A percentile compares a stretch with the other conserved stretches of the same genome.
These are phyloP conservation scores for Leavenworthia alabamica DNA, from an alignment of 345 rosid species.

Conservation along the genomic window DNA sequence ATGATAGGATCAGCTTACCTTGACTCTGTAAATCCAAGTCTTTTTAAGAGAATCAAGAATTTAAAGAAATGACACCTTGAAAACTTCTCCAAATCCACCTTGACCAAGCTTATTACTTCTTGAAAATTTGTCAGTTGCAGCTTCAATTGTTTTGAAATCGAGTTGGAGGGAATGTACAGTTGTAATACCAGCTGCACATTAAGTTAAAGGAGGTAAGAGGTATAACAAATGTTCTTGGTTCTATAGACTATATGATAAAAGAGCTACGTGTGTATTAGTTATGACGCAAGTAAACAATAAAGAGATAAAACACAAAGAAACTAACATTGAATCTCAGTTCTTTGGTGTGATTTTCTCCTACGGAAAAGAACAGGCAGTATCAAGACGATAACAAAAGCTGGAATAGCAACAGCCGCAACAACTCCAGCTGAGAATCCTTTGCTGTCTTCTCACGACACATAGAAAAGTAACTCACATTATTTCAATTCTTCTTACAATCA, in stretches of 20 bases:
- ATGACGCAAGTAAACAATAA: neutral
- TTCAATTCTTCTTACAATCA: neutral
- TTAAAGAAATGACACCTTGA: conserved; percentile 28
- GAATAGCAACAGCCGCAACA: neutral
- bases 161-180: conserved; percentile 32
- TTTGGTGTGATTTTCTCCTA: conserved; percentile 9
- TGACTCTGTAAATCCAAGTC: neutral
- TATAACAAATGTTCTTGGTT: too few relatives aligned
- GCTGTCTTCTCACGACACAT: conserved; percentile 4
- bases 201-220: too few relatives aligned
- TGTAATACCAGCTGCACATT: conserved; percentile 6
- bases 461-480: neutral
- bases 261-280: conserved; percentile 1
- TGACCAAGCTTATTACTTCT: conserved; percentile 38
- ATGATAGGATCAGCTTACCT: neutral
- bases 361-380: conserved; percentile 1
- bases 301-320: neutral
- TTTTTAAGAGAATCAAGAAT: neutral
- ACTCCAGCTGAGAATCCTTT: conserved; percentile 14
- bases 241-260: too few relatives aligned
- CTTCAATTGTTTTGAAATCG: conserved; percentile 27
- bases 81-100: conserved; percentile 61
- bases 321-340: conserved; percentile 14
- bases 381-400: neutral
- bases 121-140: conserved; percentile 40